Base-by-base conservation (phyloP, 2,329 filamentous ascomycete species). In the Aureobasidium namibiae region DNA sequence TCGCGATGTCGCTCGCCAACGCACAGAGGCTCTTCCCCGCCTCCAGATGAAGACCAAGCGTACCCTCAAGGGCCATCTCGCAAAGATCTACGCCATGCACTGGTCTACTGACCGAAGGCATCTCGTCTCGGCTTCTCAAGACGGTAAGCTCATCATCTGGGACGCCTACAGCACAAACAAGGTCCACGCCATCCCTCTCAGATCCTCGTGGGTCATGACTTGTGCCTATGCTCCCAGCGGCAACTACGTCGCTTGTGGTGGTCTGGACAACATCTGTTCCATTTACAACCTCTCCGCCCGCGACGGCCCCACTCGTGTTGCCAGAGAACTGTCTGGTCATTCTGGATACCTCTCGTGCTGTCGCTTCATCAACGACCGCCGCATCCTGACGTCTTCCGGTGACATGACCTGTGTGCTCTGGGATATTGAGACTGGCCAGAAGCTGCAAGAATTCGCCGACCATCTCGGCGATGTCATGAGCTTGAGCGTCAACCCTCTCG, bases 361-460 rank as follows among this genome's bases (percentile, higher is more conserved):
- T 74, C 88, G 94, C 65, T 99, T 99, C 76, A 95, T 97, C 80
- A 97, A 96, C 74, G 94, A 99, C 78, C 87, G 94, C 70, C 91
- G 90, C 71, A 97, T 99, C 70, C 85, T 99, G 65, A 99, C 94
- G 62, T 97, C 94, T 0, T 99, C 94, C 2, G 94, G 94, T 64
- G 94, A 99, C 73, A 99, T 99, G 94, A 99, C 94, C 56, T 99
- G 94, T 75, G 96, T 97, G 87, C 89, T 97, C 71, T 99, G 94
- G 94, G 94, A 99, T 78, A 92, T 99, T 65, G 94, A 99, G 77
- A 95, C 92, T 0, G 94, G 94, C 60, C 90, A 92, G 65, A 96
- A 96, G 79, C 89, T 96, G 42, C 95, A 92, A 70, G 94, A 99
- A 74, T 99, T 97, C 67, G 94, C 94, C 70, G 94, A 99, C 76